Conservation (phyloP, 139 green algal species). For the Picochlorum sp. region DNA sequence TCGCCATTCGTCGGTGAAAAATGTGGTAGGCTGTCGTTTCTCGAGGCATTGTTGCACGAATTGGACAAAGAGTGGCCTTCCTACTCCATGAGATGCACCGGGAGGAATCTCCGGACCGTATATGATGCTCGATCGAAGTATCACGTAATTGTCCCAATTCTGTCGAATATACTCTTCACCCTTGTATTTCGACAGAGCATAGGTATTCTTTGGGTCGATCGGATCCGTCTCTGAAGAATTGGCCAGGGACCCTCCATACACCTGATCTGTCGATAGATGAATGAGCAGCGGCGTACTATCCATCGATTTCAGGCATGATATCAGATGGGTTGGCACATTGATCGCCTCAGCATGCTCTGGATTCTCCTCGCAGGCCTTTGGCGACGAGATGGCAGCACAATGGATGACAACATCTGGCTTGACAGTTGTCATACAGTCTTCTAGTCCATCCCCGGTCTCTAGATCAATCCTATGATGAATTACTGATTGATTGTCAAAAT, state of each 20-base stretch:
- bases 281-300: conserved; percentile 43
- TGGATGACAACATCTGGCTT: conserved; percentile 42
- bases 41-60: conserved; percentile 21
- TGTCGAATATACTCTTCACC: conserved; percentile 40
- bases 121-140: conserved; percentile 60
- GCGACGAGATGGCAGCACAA: conserved; percentile 52
- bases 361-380: conserved; percentile 51
- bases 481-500: background rate
- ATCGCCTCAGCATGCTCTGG: conserved; percentile 29
- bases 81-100: conserved; percentile 16
- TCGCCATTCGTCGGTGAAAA: conserved; percentile 51
- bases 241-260: conserved; percentile 31
- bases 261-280: conserved; percentile 69
- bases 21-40: conserved; percentile 34
- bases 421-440: conserved; percentile 30
- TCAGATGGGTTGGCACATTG: conserved; percentile 45
- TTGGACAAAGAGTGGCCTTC: conserved; percentile 42
- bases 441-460: conserved; percentile 36
- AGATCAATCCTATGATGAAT: conserved; percentile 29
- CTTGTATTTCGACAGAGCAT: conserved; percentile 45
- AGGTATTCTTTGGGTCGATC: conserved; percentile 48
- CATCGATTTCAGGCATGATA: conserved; percentile 21
- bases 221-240: conserved; percentile 36
- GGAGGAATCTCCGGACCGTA: conserved; percentile 36
- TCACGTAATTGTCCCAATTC: conserved; percentile 44